phyloP scores from a whole-genome alignment of 345 rosid genomes.

The Psidium friedrichsthalianum region DNA sequence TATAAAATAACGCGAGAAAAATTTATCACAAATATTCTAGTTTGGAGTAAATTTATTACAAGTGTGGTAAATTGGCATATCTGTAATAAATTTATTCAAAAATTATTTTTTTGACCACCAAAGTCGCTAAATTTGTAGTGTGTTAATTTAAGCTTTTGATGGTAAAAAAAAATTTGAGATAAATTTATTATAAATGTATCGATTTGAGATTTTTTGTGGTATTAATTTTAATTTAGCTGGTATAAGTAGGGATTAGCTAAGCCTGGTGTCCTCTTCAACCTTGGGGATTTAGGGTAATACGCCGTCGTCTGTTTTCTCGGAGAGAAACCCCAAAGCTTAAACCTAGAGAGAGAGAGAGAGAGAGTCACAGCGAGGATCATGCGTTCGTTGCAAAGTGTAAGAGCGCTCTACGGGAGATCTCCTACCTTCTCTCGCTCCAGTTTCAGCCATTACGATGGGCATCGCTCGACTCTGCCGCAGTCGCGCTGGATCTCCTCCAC shows the following conservation, averaged over 20 bases:
- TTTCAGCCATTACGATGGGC: background rate
- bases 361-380: background rate
- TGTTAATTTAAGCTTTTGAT: no score
- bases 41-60: no score
- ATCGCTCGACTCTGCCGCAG: slow-evolving; percentile 12
- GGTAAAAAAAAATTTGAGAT: no score
- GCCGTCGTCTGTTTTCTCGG: background rate
- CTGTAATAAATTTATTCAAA: no score
- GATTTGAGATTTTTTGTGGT: no score
- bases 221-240: no score
- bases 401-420: background rate
- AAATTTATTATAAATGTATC: no score
- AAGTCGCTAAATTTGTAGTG: no score
- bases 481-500: slow-evolving; percentile 48
- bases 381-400: background rate
- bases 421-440: background rate
- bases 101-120: no score
- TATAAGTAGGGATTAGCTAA: background rate
- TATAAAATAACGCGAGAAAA: accelerated
- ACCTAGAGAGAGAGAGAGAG: background rate
- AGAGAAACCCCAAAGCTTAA: background rate
- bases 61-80: no score
- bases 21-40: no score
- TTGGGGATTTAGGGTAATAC: background rate
- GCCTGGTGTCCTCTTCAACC: background rate